Conservation (phyloP, 345 rosid genomes). For the Sonneratia alba region DNA sequence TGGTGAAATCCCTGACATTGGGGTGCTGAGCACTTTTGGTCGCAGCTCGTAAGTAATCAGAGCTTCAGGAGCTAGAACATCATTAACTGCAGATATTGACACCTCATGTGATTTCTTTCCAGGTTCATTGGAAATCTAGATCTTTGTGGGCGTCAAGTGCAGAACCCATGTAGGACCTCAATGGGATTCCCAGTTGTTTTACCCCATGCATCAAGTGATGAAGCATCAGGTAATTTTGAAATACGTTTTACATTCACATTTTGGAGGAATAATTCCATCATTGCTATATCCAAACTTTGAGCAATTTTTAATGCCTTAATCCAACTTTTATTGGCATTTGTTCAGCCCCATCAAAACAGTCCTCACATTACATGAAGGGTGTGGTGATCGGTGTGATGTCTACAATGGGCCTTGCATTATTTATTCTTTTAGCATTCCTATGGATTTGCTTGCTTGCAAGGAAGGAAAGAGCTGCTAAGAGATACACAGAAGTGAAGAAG, state of each 20-base stretch:
- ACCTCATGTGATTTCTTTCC: conserved; percentile 3
- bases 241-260: not conserved
- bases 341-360: conserved; percentile 57
- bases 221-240: conserved; percentile 49
- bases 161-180: conserved; percentile 82
- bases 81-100: not conserved
- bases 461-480: conserved; percentile 83
- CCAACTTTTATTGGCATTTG: not conserved
- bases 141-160: conserved; percentile 84
- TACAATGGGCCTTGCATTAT: conserved; percentile 58
- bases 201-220: conserved; percentile 84
- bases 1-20: conserved; percentile 86
- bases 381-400: conserved; percentile 75
- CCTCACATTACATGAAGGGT: conserved; percentile 83
- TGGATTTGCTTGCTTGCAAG: conserved; percentile 73
- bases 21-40: conserved; percentile 68
- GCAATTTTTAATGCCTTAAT: too few relatives aligned
- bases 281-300: too few relatives aligned
- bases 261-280: not conserved
- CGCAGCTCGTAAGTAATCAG: conserved; percentile 54
- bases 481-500: conserved; percentile 83
- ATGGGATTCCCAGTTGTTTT: conserved; percentile 96
- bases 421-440: conserved; percentile 55
- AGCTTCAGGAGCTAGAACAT: not conserved
- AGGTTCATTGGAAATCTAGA: conserved; percentile 81